These are phyloP conservation scores for Dactylonectria estremocensis DNA, from an alignment of 2,329 filamentous ascomycete genomes.

Conservation along the genomic window DNA sequence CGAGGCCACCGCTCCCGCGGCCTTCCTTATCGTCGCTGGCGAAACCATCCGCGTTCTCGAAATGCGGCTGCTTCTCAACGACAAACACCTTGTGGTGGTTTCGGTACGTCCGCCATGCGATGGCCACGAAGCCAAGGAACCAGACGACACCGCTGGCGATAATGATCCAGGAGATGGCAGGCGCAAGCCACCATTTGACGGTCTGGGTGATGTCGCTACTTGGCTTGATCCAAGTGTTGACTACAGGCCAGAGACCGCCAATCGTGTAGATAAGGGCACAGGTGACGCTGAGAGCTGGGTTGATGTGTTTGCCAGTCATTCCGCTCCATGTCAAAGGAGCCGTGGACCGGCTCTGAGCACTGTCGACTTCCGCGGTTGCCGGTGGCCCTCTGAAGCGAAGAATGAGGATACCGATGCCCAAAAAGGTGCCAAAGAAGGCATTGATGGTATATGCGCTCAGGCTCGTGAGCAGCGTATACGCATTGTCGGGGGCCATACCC, in stretches of 20 bases:
- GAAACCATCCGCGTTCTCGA: slow-evolving; percentile 47
- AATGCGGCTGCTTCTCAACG: slow-evolving; percentile 54
- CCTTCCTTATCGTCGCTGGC: slow-evolving; percentile 35
- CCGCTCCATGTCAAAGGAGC: slow-evolving; percentile 48
- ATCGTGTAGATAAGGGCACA: slow-evolving; percentile 51
- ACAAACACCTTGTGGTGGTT: slow-evolving; percentile 53
- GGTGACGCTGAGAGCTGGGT: slow-evolving; percentile 50
- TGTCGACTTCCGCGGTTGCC: slow-evolving; percentile 33
- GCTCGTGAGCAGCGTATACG: slow-evolving; percentile 52
- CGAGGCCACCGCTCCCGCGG: slow-evolving; percentile 46
- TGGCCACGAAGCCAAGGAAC: slow-evolving; percentile 54
- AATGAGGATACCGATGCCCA: slow-evolving; percentile 55
- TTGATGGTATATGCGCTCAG: slow-evolving; percentile 54
- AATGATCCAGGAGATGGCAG: slow-evolving; percentile 51
- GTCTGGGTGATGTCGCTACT: slow-evolving; percentile 15
- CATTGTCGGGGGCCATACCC: slow-evolving; percentile 39
- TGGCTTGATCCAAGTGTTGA: slow-evolving; percentile 53
- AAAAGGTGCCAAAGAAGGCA: slow-evolving; percentile 53
- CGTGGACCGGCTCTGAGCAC: slow-evolving; percentile 28
- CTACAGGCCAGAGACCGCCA: slow-evolving; percentile 53
- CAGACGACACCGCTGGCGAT: slow-evolving; percentile 49
- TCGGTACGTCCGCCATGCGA: slow-evolving; percentile 49
- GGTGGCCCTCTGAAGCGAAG: slow-evolving; percentile 54
- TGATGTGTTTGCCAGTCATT: slow-evolving; percentile 52
- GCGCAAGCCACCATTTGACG: slow-evolving; percentile 51